Conservation (phyloP, 768 basidiomycete genomes). For the Mrakia blollopis region DNA sequence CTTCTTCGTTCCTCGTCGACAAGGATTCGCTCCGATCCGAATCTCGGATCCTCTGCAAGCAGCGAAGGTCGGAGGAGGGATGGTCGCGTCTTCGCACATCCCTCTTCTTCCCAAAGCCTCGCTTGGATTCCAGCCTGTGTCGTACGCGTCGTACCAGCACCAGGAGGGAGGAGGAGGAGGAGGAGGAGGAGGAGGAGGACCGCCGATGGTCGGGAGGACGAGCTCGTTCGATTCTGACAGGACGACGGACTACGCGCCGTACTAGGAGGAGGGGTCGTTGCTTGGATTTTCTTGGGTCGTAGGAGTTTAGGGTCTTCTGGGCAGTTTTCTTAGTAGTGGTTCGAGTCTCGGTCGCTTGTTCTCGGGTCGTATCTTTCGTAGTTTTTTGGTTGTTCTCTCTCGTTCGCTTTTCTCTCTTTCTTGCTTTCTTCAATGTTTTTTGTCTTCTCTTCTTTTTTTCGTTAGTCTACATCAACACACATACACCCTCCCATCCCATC, state of each 20-base stretch:
- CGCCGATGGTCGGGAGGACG: conserved; percentile 1
- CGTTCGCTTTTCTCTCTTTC: background rate
- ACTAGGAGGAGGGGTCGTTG: background rate
- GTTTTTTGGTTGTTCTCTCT: background rate
- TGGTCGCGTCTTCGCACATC: background rate
- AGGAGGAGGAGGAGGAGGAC: background rate
- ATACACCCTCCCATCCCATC: background rate
- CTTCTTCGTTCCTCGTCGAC: conserved; percentile 4
- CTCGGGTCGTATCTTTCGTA: background rate
- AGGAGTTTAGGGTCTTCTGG: too few relatives aligned
- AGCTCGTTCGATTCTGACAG: background rate
- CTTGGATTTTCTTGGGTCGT: background rate
- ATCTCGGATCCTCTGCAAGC: background rate
- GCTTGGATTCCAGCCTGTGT: background rate
- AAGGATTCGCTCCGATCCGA: background rate
- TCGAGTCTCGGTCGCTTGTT: too few relatives aligned
- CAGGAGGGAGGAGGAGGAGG: background rate
- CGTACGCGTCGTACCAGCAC: conserved; percentile 4
- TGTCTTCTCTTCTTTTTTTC: background rate
- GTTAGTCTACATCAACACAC: background rate
- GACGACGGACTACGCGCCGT: conserved; percentile 5
- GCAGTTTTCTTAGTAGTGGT: too few relatives aligned
- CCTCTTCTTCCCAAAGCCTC: background rate
- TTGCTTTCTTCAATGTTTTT: too few relatives aligned
- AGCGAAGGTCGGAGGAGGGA: background rate